A percentile compares a stretch with the other conserved stretches of the same genome.
These are phyloP conservation scores for Nymphaea colorata DNA, from an alignment of 164 flowering plant species.

Conservation along the genomic window DNA sequence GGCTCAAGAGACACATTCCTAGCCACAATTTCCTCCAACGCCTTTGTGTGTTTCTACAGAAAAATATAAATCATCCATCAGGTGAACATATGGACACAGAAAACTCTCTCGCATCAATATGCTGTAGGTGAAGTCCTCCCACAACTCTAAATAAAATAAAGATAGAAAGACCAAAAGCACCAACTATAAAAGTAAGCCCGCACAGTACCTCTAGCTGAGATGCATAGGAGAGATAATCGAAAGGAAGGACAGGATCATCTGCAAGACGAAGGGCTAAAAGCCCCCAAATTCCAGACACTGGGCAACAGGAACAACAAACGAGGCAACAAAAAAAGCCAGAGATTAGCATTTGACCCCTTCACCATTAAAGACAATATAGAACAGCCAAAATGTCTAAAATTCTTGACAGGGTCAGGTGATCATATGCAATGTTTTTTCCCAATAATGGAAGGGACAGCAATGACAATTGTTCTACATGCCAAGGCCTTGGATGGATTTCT, in stretches of 20 bases:
- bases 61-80: neutral
- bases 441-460: too few relatives aligned
- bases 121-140: too few relatives aligned
- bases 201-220: constrained; percentile 48
- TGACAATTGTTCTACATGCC: too few relatives aligned
- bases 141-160: neutral
- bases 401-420: too few relatives aligned
- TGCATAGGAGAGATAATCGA: constrained; percentile 64
- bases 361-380: too few relatives aligned
- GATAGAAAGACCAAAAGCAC: neutral
- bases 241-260: constrained; percentile 72
- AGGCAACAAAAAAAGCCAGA: constrained; percentile 2
- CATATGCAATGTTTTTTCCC: too few relatives aligned
- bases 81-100: neutral
- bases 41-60: constrained; percentile 38
- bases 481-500: too few relatives aligned
- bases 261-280: constrained; percentile 76
- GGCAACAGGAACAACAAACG: constrained; percentile 1
- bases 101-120: too few relatives aligned
- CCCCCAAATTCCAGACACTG: constrained; percentile 93
- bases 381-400: too few relatives aligned
- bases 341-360: neutral
- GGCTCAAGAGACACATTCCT: constrained; percentile 35
- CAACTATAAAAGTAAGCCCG: neutral
- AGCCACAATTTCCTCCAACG: constrained; percentile 32